Percentiles rank a stretch among this genome's conserved stretches.
phyloP scores from a whole-genome alignment of 352 stramenopile genomes.

The Phytophthora rubi region DNA sequence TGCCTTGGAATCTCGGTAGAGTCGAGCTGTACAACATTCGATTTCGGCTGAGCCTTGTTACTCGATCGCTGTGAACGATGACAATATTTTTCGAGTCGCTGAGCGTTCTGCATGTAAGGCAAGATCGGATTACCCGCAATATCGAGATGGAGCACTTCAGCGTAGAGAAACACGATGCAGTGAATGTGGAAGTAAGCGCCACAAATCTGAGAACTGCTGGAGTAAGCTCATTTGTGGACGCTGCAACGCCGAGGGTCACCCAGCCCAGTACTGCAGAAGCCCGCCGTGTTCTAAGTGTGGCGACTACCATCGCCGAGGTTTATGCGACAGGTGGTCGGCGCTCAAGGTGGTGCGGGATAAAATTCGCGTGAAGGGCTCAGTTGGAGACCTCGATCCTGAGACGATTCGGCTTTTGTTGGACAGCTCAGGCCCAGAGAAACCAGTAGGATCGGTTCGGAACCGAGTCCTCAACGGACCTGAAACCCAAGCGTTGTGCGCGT shows the following conservation, averaged over 20 bases:
- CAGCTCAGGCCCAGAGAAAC: neutral
- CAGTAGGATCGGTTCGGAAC: slow-evolving; percentile 15
- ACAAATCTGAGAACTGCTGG: neutral
- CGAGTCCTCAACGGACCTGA: slow-evolving; percentile 19
- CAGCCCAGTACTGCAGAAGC: slow-evolving; percentile 2
- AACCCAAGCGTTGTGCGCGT: neutral
- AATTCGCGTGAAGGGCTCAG: no score
- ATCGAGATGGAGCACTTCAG: neutral
- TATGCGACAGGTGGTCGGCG: neutral
- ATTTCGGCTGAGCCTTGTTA: neutral
- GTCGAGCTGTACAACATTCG: neutral
- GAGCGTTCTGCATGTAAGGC: neutral
- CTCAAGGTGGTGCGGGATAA: no score
- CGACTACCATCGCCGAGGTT: neutral
- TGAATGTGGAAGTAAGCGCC: no score
- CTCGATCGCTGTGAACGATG: neutral
- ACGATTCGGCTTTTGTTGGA: neutral
- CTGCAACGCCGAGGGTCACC: slow-evolving; percentile 9
- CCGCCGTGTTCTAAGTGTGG: slow-evolving; percentile 7
- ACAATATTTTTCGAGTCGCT: neutral
- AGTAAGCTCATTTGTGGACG: slow-evolving; percentile 1
- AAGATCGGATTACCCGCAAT: neutral
- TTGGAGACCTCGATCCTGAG: neutral
- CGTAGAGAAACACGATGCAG: neutral
- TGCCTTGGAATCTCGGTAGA: neutral